Evolutionary conservation across 345 rosid species (phyloP).

Genomic region (Erysimum cheiranthoides): DNA sequence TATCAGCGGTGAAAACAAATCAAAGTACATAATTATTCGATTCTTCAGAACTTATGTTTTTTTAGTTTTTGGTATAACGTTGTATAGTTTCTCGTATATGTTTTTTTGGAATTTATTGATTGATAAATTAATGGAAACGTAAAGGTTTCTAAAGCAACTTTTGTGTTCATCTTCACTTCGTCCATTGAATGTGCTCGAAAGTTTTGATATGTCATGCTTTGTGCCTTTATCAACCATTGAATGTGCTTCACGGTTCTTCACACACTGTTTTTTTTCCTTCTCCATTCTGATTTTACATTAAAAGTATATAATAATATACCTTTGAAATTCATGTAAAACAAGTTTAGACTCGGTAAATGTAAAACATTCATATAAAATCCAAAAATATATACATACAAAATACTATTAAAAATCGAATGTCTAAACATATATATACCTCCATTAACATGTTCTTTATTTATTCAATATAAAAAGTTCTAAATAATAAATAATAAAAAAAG

Average conservation of each 20-base stretch:
- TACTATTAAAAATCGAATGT: not conserved
- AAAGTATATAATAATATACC: not conserved
- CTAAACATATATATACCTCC: not conserved
- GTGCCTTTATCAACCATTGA: constrained; percentile 16
- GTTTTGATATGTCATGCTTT: constrained; percentile 14
- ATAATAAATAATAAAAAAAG: not conserved
- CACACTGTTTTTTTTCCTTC: not conserved
- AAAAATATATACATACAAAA: not conserved
- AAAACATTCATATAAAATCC: not conserved
- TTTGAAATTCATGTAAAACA: not conserved
- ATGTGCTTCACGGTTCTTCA: constrained; percentile 36
- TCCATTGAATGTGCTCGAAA: constrained; percentile 39
- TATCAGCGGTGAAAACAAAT: too few relatives aligned
- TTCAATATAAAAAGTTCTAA: not conserved
- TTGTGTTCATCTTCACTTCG: constrained; percentile 5
- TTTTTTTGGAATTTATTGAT: not conserved
- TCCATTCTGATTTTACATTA: constrained; percentile 14
- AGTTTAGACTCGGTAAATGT: not conserved
- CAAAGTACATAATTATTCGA: too few relatives aligned
- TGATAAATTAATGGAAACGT: not conserved
- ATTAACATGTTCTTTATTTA: not conserved
- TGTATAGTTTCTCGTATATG: not conserved
- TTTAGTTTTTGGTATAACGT: not conserved
- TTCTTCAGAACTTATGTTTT: too few relatives aligned
- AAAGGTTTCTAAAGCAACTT: constrained; percentile 19